These are phyloP conservation scores for Geotrichum aggregatum DNA, from an alignment of 1,139 yeast species.

Conservation along the genomic window DNA sequence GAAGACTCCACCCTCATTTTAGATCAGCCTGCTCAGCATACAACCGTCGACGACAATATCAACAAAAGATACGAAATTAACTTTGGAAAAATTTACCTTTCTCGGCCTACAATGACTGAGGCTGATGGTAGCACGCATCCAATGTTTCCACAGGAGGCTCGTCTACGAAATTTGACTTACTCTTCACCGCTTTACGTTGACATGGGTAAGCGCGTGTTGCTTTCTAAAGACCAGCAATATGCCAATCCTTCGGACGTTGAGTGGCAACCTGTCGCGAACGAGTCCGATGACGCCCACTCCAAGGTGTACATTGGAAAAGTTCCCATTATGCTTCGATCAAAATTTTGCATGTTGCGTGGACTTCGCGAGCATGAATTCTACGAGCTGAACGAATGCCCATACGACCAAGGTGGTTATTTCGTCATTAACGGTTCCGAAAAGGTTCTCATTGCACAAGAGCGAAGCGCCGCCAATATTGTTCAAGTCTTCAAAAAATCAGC, in stretches of 20 bases:
- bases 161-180: conserved; percentile 91
- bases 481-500: conserved; percentile 98
- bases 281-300: conserved; percentile 56
- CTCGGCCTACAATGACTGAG: conserved; percentile 97
- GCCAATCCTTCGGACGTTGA: conserved; percentile 52
- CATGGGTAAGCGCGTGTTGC: conserved; percentile 85
- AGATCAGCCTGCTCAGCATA: conserved; percentile 98
- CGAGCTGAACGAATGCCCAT: conserved; percentile 95
- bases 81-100: conserved; percentile 92
- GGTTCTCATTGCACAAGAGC: conserved; percentile 95
- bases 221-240: conserved; percentile 66
- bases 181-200: conserved; percentile 95
- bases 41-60: conserved; percentile 81
- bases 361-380: conserved; percentile 92
- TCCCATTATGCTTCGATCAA: conserved; percentile 95
- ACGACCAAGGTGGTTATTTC: conserved; percentile 98
- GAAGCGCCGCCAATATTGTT: conserved; percentile 96
- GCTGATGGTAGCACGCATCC: conserved; percentile 99
- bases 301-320: conserved; percentile 93
- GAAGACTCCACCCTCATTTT: conserved; percentile 91
- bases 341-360: conserved; percentile 89
- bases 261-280: conserved; percentile 57
- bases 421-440: conserved; percentile 97
- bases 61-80: conserved; percentile 91
- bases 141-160: conserved; percentile 96